phyloP scores from a whole-genome alignment of 2,329 filamentous ascomycete species.

The Calycina marina region DNA sequence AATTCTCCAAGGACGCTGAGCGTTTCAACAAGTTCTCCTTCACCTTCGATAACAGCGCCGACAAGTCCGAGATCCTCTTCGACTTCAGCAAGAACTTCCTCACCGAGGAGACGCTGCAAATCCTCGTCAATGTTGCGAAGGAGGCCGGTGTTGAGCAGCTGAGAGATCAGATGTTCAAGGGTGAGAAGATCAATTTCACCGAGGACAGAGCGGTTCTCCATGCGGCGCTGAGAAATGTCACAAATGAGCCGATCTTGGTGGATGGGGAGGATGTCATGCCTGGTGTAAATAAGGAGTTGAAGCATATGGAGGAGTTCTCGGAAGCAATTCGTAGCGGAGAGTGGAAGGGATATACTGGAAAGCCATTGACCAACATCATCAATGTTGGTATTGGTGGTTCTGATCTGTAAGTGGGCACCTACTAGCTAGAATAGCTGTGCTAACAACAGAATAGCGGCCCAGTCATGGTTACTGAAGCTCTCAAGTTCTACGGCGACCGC shows the following conservation, averaged over 20 bases:
- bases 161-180: constrained; percentile 92
- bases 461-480: constrained; percentile 96
- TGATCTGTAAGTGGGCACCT: constrained; percentile 62
- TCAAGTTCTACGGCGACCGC: constrained; percentile 83
- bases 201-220: constrained; percentile 95
- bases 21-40: constrained; percentile 85
- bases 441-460: constrained; percentile 51
- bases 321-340: constrained; percentile 86
- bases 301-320: constrained; percentile 98
- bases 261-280: constrained; percentile 89
- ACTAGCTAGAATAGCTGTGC: constrained; percentile 1
- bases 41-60: constrained; percentile 65
- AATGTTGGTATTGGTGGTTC: constrained; percentile 98
- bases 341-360: constrained; percentile 96
- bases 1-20: constrained; percentile 74
- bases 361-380: constrained; percentile 91
- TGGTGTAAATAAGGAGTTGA: constrained; percentile 76
- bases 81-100: constrained; percentile 99
- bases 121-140: constrained; percentile 80
- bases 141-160: constrained; percentile 86
- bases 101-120: constrained; percentile 76
- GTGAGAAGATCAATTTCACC: constrained; percentile 99
- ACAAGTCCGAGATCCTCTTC: constrained; percentile 79
- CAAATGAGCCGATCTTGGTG: constrained; percentile 69
- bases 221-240: constrained; percentile 79